These are phyloP conservation scores for Hyaloscypha hepaticicola DNA, from an alignment of 495 filamentous ascomycete species.

Conservation along the genomic window DNA sequence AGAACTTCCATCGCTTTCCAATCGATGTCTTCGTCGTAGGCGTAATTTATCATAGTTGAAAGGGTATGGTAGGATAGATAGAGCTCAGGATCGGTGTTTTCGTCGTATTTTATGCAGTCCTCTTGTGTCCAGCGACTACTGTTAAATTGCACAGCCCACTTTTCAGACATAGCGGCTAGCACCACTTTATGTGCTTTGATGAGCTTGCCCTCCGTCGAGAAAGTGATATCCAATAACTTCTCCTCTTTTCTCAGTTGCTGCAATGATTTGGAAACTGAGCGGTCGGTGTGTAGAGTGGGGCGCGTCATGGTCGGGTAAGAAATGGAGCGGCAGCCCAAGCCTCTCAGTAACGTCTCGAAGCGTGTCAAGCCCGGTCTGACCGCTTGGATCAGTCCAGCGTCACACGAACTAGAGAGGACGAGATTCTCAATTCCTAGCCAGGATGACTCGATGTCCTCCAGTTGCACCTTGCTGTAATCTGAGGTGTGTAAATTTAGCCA, in stretches of 20 bases:
- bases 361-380: conserved; percentile 30
- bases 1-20: conserved; percentile 23
- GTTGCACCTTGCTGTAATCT: conserved; percentile 3
- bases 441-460: conserved; percentile 21
- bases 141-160: conserved; percentile 29
- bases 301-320: conserved; percentile 26
- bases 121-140: conserved; percentile 20
- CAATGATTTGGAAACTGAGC: conserved; percentile 15
- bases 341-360: conserved; percentile 31
- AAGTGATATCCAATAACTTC: conserved; percentile 32
- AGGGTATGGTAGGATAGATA: conserved; percentile 30
- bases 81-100: conserved; percentile 17
- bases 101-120: conserved; percentile 7
- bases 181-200: conserved; percentile 32
- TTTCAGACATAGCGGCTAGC: conserved; percentile 29
- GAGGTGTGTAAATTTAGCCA: conserved; percentile 34
- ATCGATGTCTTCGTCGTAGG: conserved; percentile 28
- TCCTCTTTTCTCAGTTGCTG: conserved; percentile 22
- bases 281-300: background rate
- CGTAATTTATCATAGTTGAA: conserved; percentile 31
- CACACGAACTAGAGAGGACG: conserved; percentile 30
- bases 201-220: conserved; percentile 23
- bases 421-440: conserved; percentile 26
- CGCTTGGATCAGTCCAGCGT: conserved; percentile 25
- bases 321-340: conserved; percentile 29